phyloP scores from a whole-genome alignment of 176 grass and related monocot species.

The Dactylis glomerata region DNA sequence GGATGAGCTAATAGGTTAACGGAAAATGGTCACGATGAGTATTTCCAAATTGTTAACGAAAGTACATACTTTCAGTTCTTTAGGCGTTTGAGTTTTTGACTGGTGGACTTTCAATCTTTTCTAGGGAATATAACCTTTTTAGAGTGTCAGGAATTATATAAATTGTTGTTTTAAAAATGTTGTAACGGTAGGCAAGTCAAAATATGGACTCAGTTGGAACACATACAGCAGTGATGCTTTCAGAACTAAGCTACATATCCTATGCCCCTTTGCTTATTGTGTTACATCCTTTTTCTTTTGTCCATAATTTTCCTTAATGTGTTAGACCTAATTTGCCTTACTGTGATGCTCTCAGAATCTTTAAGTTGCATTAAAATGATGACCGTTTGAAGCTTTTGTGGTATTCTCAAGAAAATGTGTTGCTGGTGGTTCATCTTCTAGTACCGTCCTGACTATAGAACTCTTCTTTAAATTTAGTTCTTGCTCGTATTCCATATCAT shows the following conservation, averaged over 20 bases:
- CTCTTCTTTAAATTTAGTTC: not conserved
- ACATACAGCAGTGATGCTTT: constrained; percentile 14
- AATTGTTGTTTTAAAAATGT: not conserved
- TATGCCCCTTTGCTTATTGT: not conserved
- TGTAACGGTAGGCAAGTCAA: constrained; percentile 9
- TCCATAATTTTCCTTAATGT: not conserved
- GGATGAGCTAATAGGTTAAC: not conserved
- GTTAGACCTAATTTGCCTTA: not conserved
- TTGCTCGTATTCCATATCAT: not conserved
- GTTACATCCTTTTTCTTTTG: not conserved
- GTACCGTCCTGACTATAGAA: not conserved
- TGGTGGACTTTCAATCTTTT: not conserved
- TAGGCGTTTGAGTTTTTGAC: not conserved
- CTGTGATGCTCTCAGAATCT: not conserved
- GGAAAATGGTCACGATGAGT: not conserved
- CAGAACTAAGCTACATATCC: not conserved
- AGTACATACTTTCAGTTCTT: not conserved
- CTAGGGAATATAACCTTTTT: not conserved
- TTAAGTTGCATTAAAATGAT: not conserved
- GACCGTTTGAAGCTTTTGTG: not conserved
- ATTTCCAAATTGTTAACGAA: not conserved
- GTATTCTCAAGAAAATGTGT: not conserved
- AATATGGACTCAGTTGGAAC: constrained; percentile 6
- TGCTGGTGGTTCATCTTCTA: not conserved
- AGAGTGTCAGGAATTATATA: constrained; percentile 4